Evolutionary conservation across 768 basidiomycete species (phyloP), one percentile per base, ranked within the genome.

Genomic region (Pholiota conissans): DNA sequence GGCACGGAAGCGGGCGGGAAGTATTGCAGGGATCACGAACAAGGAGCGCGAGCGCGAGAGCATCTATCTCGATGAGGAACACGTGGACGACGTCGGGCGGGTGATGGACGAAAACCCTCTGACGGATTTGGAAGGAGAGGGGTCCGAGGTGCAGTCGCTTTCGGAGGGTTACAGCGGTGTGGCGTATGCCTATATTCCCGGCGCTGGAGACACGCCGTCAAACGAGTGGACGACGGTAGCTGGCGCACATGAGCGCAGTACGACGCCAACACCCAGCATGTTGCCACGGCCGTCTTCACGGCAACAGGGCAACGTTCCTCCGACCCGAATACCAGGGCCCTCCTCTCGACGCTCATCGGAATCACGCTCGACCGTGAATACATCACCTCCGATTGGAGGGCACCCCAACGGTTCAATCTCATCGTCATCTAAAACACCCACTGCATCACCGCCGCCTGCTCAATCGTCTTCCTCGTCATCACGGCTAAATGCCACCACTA

Each of bases 21-120:
- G 89, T 57, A 76, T 84, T 24, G 80, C 79, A 28, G 82, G 84
- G 28, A 66, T 82, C 9, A 81, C 80, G 66, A 76, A 69, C 6
- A 77, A 80, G 51, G 83, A 80, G 57, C 84, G 81, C 72, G 77
- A 74, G 5, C 76, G 84, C 57, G 86, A 79, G 45, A 91, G 90
- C 63, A 71, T 91, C 52, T 84, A 84, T 61, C 74, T 93, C 52
- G 89, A 91, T 59, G 81, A 90, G 45, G 82, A 84, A 26, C 73
- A 71, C 27, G 75, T 74, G 26, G 68, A 68, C 24, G 74, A 74
- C 40, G 71, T 74, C 18, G 82, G 74, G 11, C 80, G 80, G 64
- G 89, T 93, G 32, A 66, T 91, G 57, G 90, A 94, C 66, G 91
- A 93, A 69, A 74, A 71, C 56, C 91, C 91, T 8, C 75, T 83